These are phyloP conservation scores for Metarhizium rileyi DNA, from an alignment of 2,329 filamentous ascomycete genomes.

Conservation along the genomic window DNA sequence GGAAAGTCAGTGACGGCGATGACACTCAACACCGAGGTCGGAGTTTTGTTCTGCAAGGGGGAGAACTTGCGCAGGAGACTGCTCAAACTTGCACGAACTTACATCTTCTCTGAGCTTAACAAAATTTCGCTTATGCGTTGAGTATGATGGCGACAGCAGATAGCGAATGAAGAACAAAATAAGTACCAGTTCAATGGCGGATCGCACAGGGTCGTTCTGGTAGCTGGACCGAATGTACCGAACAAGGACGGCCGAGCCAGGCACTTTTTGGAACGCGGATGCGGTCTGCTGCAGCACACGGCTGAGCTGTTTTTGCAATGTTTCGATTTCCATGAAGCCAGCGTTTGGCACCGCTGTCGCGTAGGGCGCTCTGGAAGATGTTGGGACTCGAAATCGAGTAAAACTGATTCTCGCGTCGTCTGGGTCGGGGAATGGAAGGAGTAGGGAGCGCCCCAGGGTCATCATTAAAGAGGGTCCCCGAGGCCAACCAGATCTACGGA, in stretches of 20 bases:
- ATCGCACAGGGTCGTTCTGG: slow-evolving; percentile 91
- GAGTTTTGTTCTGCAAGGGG: not conserved
- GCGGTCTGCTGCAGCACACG: slow-evolving; percentile 42
- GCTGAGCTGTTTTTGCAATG: slow-evolving; percentile 42
- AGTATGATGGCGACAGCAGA: slow-evolving; percentile 83
- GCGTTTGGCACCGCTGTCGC: not conserved
- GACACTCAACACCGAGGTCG: not conserved
- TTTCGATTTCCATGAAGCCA: slow-evolving; percentile 50
- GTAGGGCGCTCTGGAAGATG: not conserved
- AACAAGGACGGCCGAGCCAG: slow-evolving; percentile 86
- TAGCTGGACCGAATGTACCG: slow-evolving; percentile 96
- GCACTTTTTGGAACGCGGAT: slow-evolving; percentile 75
- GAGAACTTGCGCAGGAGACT: not conserved
- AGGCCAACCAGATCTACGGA: not conserved
- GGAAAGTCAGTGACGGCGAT: slow-evolving; percentile 1
- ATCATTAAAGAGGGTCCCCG: not conserved
- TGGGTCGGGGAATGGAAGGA: not conserved
- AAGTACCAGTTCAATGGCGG: slow-evolving; percentile 83
- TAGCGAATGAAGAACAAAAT: slow-evolving; percentile 95
- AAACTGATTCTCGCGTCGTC: not conserved
- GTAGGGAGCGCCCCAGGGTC: not conserved
- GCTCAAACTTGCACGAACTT: slow-evolving; percentile 9
- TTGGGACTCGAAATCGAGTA: not conserved
- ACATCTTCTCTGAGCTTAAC: slow-evolving; percentile 79
- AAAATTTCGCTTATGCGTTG: slow-evolving; percentile 80